Conservation (phyloP, 2,329 filamentous ascomycete species). For the Penicillium aurantiogriseum region DNA sequence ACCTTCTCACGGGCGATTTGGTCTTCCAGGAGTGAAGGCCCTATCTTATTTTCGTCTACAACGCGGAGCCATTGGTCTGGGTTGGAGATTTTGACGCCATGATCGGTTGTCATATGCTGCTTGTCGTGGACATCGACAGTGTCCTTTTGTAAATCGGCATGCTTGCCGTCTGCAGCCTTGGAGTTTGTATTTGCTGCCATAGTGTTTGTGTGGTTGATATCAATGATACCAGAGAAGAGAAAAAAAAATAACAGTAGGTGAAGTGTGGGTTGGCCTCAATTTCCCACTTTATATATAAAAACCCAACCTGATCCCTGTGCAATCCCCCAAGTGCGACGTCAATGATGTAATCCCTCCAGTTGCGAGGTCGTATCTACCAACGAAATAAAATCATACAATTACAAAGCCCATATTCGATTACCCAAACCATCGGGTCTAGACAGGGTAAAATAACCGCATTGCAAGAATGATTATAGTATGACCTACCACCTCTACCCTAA, state of each 20-base stretch:
- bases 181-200: constrained; percentile 16
- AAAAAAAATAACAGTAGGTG: not conserved
- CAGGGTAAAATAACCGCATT: not conserved
- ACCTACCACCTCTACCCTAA: constrained; percentile 2
- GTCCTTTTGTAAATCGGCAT: constrained; percentile 59
- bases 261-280: not conserved
- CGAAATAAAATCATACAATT: constrained; percentile 1
- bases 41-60: constrained; percentile 60
- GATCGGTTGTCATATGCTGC: constrained; percentile 70
- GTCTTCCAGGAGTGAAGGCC: constrained; percentile 70
- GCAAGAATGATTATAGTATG: constrained; percentile 9
- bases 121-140: constrained; percentile 60
- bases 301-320: not conserved
- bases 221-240: not conserved
- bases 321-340: not conserved
- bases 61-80: constrained; percentile 77
- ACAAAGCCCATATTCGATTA: not conserved
- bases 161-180: constrained; percentile 46
- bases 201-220: not conserved
- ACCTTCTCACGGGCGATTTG: constrained; percentile 72
- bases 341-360: constrained; percentile 17
- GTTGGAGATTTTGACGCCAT: constrained; percentile 69
- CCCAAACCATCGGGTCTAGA: not conserved
- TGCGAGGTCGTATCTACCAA: not conserved
- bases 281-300: not conserved